These are phyloP conservation scores for Cymbopogon flexuosus DNA, from an alignment of 202 grass and related monocot genomes.

Conservation along the genomic window DNA sequence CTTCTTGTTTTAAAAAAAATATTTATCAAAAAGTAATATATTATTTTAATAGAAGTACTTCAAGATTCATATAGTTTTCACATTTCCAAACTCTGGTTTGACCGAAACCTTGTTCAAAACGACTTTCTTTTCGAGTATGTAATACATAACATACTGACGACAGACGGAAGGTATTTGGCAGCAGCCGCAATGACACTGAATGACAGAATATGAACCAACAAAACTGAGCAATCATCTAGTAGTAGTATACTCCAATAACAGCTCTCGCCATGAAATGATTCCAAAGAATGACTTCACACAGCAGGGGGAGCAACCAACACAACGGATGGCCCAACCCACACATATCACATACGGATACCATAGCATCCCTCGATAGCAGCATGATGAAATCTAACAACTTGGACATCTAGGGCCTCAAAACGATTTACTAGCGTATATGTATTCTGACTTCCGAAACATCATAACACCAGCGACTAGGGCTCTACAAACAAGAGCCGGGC, in stretches of 20 bases:
- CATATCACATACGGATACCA: conserved; percentile 5
- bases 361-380: not conserved
- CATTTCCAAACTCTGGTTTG: no score
- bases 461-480: not conserved
- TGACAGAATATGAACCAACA: not conserved
- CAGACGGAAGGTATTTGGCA: not conserved
- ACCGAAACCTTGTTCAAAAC: no score
- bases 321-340: not conserved
- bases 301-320: conserved; percentile 8
- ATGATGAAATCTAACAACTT: conserved; percentile 14
- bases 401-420: conserved; percentile 20
- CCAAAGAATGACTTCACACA: conserved; percentile 23
- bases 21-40: no score
- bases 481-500: not conserved
- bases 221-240: not conserved
- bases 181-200: not conserved
- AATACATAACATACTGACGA: not conserved
- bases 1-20: no score
- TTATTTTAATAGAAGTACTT: no score
- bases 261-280: conserved; percentile 19
- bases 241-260: conserved; percentile 12
- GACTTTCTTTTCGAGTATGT: no score
- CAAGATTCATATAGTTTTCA: no score
- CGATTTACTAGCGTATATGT: conserved; percentile 26
- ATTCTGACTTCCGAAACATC: conserved; percentile 20